These are phyloP conservation scores for Suillus americanus DNA, from an alignment of 768 basidiomycete species.

Conservation along the genomic window DNA sequence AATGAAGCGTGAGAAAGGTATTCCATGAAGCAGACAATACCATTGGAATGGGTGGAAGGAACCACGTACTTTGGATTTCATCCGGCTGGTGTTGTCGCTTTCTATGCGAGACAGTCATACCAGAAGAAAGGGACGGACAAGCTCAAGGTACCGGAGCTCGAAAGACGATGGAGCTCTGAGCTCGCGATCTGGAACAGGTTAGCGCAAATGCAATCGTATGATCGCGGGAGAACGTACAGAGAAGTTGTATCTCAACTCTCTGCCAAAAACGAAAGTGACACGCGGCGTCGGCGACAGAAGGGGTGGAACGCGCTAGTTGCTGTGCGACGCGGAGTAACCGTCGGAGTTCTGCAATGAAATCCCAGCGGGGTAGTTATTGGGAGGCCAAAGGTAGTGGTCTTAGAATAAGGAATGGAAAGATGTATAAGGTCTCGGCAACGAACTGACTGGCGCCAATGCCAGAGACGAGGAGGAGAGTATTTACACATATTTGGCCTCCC, in stretches of 20 bases:
- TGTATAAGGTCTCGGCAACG: background rate
- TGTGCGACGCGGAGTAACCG: background rate
- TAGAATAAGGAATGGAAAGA: background rate
- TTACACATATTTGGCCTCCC: background rate
- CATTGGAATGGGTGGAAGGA: background rate
- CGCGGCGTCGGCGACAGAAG: background rate
- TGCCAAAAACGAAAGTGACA: background rate
- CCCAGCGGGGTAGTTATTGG: background rate
- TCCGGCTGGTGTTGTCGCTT: constrained; percentile 64
- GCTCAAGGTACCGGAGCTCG: background rate
- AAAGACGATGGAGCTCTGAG: background rate
- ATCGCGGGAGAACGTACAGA: background rate
- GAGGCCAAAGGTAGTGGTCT: background rate
- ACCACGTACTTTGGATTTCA: constrained; percentile 58
- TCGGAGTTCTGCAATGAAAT: background rate
- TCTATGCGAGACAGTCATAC: constrained; percentile 67
- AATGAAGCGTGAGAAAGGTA: constrained; percentile 29
- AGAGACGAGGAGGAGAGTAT: constrained; percentile 6
- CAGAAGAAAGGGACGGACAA: background rate
- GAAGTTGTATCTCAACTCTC: background rate
- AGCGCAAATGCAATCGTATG: background rate
- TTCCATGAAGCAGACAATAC: background rate
- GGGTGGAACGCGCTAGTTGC: background rate
- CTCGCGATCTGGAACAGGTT: background rate
- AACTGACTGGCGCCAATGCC: constrained; percentile 1